Percentiles rank a stretch among this genome's conserved stretches.
Evolutionary conservation across 257 asterid genomes (phyloP).

Genomic region (Nicotiana obtusifolia): DNA sequence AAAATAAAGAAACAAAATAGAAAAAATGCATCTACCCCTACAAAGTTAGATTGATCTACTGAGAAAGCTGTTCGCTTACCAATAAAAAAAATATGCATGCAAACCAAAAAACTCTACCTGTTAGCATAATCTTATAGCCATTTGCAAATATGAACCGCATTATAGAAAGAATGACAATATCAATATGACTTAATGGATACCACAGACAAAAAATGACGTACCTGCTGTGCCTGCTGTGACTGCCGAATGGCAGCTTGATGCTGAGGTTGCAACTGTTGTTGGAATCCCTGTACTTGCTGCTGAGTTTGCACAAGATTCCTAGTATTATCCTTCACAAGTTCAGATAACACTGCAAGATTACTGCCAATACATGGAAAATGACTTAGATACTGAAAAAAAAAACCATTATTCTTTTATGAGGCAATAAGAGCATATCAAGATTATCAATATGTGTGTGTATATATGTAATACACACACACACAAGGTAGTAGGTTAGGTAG

Average conservation of each 20-base stretch:
- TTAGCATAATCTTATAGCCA: background rate
- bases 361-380: constrained; percentile 37
- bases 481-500: no score
- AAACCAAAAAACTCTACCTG: background rate
- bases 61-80: background rate
- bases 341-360: constrained; percentile 59
- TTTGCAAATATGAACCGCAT: background rate
- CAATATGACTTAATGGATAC: constrained; percentile 6
- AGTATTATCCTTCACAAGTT: constrained; percentile 75
- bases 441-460: background rate
- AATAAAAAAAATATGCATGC: background rate
- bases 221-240: constrained; percentile 48
- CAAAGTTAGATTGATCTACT: background rate
- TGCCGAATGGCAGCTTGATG: constrained; percentile 63
- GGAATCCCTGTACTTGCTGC: constrained; percentile 60
- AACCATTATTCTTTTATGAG: background rate
- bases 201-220: constrained; percentile 12
- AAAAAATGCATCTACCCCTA: background rate
- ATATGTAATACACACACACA: background rate
- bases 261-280: constrained; percentile 59
- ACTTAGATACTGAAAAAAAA: constrained; percentile 11
- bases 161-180: background rate
- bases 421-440: background rate
- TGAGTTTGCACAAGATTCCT: constrained; percentile 54
- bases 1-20: background rate